Evolutionary conservation across 306 rosid species (phyloP).

Genomic region (Castanospermum australe): DNA sequence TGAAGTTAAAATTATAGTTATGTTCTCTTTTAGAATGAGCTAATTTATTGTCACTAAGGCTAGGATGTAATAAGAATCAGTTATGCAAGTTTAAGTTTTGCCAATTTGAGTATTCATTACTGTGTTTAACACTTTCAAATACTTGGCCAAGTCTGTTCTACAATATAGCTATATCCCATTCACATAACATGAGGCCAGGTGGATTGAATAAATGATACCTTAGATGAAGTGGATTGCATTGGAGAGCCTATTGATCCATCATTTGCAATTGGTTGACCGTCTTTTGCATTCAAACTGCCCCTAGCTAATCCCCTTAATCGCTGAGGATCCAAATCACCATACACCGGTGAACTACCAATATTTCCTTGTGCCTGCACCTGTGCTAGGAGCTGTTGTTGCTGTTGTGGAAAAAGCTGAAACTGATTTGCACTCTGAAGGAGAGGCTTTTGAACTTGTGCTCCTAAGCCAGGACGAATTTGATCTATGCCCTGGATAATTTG

Average conservation of each 20-base stretch:
- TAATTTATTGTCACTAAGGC: no score
- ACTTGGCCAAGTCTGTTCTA: neutral
- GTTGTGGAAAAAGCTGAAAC: constrained; percentile 85
- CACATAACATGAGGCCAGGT: neutral
- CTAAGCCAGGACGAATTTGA: constrained; percentile 80
- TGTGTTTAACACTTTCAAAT: no score
- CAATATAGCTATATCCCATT: constrained; percentile 1
- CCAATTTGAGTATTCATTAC: no score
- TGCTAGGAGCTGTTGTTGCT: constrained; percentile 78
- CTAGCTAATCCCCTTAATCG: constrained; percentile 77
- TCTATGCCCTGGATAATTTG: constrained; percentile 74
- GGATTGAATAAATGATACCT: constrained; percentile 46
- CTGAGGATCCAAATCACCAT: constrained; percentile 84
- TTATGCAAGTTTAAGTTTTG: no score
- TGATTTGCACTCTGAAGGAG: constrained; percentile 78
- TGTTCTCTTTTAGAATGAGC: no score
- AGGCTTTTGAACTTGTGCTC: constrained; percentile 89
- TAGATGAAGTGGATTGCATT: constrained; percentile 82
- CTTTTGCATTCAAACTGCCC: constrained; percentile 69
- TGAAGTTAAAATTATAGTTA: no score
- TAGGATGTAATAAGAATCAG: no score
- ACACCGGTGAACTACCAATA: constrained; percentile 53
- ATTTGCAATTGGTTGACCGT: constrained; percentile 63
- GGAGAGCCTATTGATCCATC: constrained; percentile 94
- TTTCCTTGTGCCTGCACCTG: constrained; percentile 89